Base-by-base conservation (phyloP, 2,329 filamentous ascomycete genomes). In the Graphilbum sp. region DNA sequence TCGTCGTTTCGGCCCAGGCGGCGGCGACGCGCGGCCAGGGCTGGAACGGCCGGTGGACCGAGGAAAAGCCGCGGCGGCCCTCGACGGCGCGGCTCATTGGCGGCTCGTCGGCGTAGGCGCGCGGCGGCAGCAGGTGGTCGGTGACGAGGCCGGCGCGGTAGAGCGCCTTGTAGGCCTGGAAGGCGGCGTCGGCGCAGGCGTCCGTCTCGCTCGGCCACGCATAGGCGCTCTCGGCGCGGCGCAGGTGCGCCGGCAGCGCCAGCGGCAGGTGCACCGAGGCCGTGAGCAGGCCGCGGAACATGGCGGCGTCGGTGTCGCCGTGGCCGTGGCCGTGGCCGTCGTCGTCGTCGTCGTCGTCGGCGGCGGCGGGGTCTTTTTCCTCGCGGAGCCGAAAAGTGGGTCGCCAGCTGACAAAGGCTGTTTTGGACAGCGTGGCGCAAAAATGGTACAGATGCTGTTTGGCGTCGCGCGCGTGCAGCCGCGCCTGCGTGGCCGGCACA, bases 391-490 rank as follows among this genome's bases (percentile, higher is more conserved):
- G 61, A 49, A 86, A 93, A 35, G 80, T 71, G 0, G 87, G 85
- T 2, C 68, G 61, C 16, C 60, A 59, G 46, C 86, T 72, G 7
- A 76, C 63, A 49, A 75, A 83, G 20, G 71, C 67, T 1, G 61
- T 61, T 0, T 59, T 58, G 0, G 70, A 65, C 1, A 86, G 53
- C 0, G 67, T 65, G 0, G 63, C 60, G 54, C 87, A 95, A 47
- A 95, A 92, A 54, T 93, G 84, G 34, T 81, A 64, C 2, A 96
- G 65, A 53, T 90, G 85, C n/a, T 65, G 56, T 35, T 78, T 72
- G 1, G 84, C 80, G 46, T 81, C 81, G 29, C 82, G 70, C 2
- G 85, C 64, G 11, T 80, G 80, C 13, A 95, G 59, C 12, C 73
- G 56, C 1, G 83, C 84, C 5, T 76, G 59, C 0, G 64, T 69